These are phyloP conservation scores for Plenodomus lindquistii DNA, from an alignment of 2,329 filamentous ascomycete species.

Conservation along the genomic window DNA sequence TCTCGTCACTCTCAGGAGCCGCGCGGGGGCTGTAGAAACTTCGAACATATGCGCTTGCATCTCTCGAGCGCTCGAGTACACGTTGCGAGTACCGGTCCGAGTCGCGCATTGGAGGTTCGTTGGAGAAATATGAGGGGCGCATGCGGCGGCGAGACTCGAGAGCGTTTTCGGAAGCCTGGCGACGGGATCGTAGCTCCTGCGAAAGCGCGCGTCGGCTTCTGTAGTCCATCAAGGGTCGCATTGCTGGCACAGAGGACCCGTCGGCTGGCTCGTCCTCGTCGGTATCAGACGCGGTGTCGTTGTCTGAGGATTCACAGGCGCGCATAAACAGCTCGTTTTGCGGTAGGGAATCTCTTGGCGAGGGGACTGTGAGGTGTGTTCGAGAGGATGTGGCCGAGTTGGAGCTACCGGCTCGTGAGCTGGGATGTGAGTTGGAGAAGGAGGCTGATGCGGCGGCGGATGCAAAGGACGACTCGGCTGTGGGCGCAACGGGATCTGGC, in stretches of 20 bases:
- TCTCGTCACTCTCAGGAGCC: constrained; percentile 5
- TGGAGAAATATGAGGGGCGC: constrained; percentile 23
- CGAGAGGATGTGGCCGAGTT: constrained; percentile 45
- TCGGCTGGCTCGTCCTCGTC: constrained; percentile 52
- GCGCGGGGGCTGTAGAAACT: constrained; percentile 26
- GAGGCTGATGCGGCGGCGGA: constrained; percentile 63
- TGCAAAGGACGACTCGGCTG: constrained; percentile 79
- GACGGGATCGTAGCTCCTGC: neutral
- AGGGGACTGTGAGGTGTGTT: constrained; percentile 45
- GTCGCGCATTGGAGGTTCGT: constrained; percentile 34
- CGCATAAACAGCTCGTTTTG: constrained; percentile 53
- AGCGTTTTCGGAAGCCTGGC: neutral
- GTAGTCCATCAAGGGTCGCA: neutral
- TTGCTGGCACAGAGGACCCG: constrained; percentile 1
- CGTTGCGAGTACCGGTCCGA: constrained; percentile 32
- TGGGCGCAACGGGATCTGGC: constrained; percentile 79
- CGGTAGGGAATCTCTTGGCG: constrained; percentile 30
- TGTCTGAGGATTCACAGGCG: constrained; percentile 54
- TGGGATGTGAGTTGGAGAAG: constrained; percentile 44
- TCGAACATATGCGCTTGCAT: constrained; percentile 34
- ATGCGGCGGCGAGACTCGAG: constrained; percentile 12
- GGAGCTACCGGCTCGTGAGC: constrained; percentile 52
- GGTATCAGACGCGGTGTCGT: constrained; percentile 54
- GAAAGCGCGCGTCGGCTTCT: neutral
- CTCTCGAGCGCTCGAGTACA: constrained; percentile 31